Evolutionary conservation across 225 moss, liverwort and hornwort species (phyloP).

Genomic region (Asterella californica): DNA sequence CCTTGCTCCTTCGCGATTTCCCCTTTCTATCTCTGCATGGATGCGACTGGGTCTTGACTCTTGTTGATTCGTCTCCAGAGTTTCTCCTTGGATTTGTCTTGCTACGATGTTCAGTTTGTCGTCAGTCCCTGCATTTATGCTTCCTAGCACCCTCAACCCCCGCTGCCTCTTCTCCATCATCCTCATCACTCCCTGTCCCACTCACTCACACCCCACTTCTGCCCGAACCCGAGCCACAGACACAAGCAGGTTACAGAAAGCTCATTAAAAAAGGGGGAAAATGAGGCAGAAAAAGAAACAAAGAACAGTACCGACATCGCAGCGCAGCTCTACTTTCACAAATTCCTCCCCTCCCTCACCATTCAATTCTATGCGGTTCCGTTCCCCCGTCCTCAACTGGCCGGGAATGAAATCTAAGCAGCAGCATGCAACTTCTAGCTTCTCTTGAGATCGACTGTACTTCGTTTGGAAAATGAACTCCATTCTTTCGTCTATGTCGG

Average conservation of each 20-base stretch:
- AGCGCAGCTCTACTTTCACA: neutral
- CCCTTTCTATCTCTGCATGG: neutral
- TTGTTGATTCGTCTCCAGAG: slow-evolving; percentile 6
- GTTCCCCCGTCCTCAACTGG: neutral
- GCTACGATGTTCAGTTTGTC: slow-evolving; percentile 2
- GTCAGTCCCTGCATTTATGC: neutral
- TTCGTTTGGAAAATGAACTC: neutral
- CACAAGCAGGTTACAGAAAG: too few relatives aligned
- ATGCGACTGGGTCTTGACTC: neutral
- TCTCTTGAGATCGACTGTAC: neutral
- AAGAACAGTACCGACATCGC: neutral
- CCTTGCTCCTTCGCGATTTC: neutral
- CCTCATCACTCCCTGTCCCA: neutral
- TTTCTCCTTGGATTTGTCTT: slow-evolving; percentile 6
- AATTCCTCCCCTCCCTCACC: too few relatives aligned
- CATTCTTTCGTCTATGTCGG: neutral
- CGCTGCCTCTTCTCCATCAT: neutral
- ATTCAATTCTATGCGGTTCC: neutral
- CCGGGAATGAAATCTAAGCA: neutral
- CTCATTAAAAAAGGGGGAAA: too few relatives aligned
- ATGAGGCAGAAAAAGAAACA: neutral
- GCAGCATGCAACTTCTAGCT: neutral
- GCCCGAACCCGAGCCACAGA: neutral
- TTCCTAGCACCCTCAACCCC: neutral
- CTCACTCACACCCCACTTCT: too few relatives aligned